These are phyloP conservation scores for Penicillium sp. DNA, from an alignment of 2,329 filamentous ascomycete species.

Conservation along the genomic window DNA sequence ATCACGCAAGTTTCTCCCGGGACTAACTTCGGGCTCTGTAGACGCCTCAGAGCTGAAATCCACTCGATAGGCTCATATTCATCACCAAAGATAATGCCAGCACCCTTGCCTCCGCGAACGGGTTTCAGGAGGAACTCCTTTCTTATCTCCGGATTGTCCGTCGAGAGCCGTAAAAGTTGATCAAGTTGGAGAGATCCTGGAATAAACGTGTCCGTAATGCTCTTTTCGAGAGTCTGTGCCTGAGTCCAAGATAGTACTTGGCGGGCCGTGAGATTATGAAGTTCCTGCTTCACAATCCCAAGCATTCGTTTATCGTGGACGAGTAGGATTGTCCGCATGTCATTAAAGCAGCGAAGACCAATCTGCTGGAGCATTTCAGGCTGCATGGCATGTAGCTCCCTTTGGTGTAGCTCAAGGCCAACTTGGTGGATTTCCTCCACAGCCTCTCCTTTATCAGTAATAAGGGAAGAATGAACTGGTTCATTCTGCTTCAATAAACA, in stretches of 20 bases:
- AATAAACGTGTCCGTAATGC: constrained; percentile 25
- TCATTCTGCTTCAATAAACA: not conserved
- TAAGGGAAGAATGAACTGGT: constrained; percentile 12
- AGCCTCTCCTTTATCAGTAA: constrained; percentile 11
- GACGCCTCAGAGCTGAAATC: not conserved
- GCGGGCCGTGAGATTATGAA: constrained; percentile 16
- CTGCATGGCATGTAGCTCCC: constrained; percentile 26
- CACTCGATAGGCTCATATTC: constrained; percentile 9
- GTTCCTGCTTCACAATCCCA: constrained; percentile 32
- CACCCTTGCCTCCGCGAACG: constrained; percentile 23
- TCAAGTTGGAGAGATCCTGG: constrained; percentile 28
- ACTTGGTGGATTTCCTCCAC: constrained; percentile 30
- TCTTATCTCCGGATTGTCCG: constrained; percentile 10
- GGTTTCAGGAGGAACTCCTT: constrained; percentile 29
- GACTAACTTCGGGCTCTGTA: not conserved
- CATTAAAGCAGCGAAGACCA: constrained; percentile 31
- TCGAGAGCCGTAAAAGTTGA: constrained; percentile 10
- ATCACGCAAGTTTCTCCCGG: not conserved
- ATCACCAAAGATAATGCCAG: constrained; percentile 28
- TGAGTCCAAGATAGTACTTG: constrained; percentile 20
- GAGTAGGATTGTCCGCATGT: constrained; percentile 33
- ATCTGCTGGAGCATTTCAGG: constrained; percentile 28
- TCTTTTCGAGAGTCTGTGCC: constrained; percentile 18
- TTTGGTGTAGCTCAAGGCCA: constrained; percentile 31
- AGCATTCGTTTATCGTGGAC: constrained; percentile 38